A percentile compares a stretch with the other conserved stretches of the same genome.
Conservation (phyloP, 192 early-diverging fungal genomes). For the Fimicolochytrium jonesii region DNA sequence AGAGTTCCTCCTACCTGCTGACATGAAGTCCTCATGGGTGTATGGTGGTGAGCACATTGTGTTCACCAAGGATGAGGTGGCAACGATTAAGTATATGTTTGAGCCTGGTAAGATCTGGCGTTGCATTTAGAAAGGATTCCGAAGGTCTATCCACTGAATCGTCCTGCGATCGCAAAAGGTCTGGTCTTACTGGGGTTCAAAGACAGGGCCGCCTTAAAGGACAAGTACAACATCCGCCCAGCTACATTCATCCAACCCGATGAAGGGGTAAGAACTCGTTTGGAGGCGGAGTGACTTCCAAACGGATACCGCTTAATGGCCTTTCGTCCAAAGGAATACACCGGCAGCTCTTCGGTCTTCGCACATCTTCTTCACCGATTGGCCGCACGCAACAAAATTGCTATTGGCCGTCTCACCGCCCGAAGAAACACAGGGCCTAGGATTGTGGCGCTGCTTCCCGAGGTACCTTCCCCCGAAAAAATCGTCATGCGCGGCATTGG, state of each 20-base stretch:
- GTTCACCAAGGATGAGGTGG: constrained; percentile 69
- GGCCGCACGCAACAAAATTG: constrained; percentile 53
- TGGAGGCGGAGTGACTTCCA: too few relatives aligned
- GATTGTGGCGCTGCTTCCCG: constrained; percentile 65
- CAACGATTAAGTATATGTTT: constrained; percentile 55
- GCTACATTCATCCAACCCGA: constrained; percentile 72
- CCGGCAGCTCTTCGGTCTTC: constrained; percentile 70
- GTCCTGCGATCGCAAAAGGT: constrained; percentile 44
- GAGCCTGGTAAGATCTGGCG: constrained; percentile 53
- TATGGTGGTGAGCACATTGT: constrained; percentile 68
- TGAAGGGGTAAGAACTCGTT: constrained; percentile 61
- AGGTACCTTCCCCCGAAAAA: constrained; percentile 58
- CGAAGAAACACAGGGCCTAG: constrained; percentile 46
- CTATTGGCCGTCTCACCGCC: constrained; percentile 62
- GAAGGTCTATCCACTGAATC: too few relatives aligned
- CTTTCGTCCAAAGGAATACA: constrained; percentile 39
- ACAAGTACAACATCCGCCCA: constrained; percentile 61
- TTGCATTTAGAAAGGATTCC: not conserved
- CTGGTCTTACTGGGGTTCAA: constrained; percentile 73
- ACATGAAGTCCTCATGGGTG: constrained; percentile 65
- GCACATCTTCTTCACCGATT: constrained; percentile 59
- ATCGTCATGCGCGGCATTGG: too few relatives aligned
- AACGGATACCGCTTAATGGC: not conserved
- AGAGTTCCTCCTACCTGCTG: constrained; percentile 42
- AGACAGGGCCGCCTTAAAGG: constrained; percentile 34